Evolutionary conservation across 352 stramenopile species (phyloP).

Genomic region (Thraustochytrium striatum): DNA sequence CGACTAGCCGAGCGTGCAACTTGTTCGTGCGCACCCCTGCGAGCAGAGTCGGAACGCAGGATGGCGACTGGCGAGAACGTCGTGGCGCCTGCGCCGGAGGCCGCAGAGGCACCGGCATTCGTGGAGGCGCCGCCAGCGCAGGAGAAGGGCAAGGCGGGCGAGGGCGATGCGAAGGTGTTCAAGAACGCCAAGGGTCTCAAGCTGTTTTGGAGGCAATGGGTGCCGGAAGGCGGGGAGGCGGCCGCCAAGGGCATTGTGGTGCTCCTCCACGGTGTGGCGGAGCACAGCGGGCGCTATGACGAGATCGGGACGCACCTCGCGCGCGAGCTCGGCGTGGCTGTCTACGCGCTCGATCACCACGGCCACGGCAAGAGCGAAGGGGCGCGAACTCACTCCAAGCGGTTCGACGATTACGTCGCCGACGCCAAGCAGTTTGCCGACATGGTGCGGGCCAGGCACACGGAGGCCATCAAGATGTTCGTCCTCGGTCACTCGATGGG

Average conservation of each 20-base stretch:
- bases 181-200: constrained; percentile 16
- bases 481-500: constrained; percentile 50
- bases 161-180: too few species aligned
- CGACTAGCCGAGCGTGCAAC: too few species aligned
- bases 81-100: too few species aligned
- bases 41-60: too few species aligned
- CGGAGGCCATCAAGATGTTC: background rate
- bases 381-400: constrained; percentile 50
- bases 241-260: constrained; percentile 44
- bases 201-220: constrained; percentile 15
- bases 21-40: too few species aligned
- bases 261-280: constrained; percentile 48
- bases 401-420: constrained; percentile 47
- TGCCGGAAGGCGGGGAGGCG: background rate
- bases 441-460: constrained; percentile 5
- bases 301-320: constrained; percentile 24
- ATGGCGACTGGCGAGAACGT: too few species aligned
- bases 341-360: constrained; percentile 53
- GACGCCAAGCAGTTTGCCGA: constrained; percentile 38
- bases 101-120: too few species aligned
- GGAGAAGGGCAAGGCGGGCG: too few species aligned
- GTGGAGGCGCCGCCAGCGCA: too few species aligned
- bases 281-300: constrained; percentile 20
- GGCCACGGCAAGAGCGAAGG: constrained; percentile 52
- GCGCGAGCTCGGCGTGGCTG: constrained; percentile 26